These are phyloP conservation scores for Erodium maritimum DNA, from an alignment of 345 rosid species.

Conservation along the genomic window DNA sequence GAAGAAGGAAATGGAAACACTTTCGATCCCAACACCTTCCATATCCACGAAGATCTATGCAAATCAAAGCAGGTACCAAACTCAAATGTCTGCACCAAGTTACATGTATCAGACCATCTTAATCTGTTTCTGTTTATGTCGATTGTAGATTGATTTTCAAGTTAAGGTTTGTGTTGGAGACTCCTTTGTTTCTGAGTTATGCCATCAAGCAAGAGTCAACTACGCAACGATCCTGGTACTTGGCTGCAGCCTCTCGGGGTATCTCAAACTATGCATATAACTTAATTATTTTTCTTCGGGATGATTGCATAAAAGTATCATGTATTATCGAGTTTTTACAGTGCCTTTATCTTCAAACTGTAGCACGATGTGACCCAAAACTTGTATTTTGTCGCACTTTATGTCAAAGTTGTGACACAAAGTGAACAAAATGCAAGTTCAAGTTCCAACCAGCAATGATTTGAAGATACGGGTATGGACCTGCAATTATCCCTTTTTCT, in stretches of 20 bases:
- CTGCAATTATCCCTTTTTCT: no score
- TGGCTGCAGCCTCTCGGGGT: conserved; percentile 28
- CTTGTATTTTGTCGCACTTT: no score
- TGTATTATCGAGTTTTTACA: no score
- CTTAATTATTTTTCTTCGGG: no score
- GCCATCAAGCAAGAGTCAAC: conserved; percentile 22
- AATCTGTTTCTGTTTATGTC: not conserved
- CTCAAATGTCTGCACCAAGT: no score
- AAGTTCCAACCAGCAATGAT: no score
- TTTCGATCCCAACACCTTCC: conserved; percentile 28
- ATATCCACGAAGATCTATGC: conserved; percentile 31
- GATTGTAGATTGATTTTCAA: conserved; percentile 25
- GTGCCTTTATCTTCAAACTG: no score
- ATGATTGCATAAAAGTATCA: no score
- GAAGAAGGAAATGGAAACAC: conserved; percentile 11
- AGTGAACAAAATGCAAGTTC: no score
- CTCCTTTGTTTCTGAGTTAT: conserved; percentile 19
- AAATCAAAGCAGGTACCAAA: conserved; percentile 17
- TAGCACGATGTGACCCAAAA: no score
- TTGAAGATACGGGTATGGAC: no score
- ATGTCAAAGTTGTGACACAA: no score
- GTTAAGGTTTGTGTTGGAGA: conserved; percentile 24
- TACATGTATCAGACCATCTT: not conserved
- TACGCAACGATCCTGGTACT: conserved; percentile 29
- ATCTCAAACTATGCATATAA: conserved; percentile 2